These are phyloP conservation scores for Sphagnum tenellum DNA, from an alignment of 225 moss, liverwort and hornwort species.

Conservation along the genomic window DNA sequence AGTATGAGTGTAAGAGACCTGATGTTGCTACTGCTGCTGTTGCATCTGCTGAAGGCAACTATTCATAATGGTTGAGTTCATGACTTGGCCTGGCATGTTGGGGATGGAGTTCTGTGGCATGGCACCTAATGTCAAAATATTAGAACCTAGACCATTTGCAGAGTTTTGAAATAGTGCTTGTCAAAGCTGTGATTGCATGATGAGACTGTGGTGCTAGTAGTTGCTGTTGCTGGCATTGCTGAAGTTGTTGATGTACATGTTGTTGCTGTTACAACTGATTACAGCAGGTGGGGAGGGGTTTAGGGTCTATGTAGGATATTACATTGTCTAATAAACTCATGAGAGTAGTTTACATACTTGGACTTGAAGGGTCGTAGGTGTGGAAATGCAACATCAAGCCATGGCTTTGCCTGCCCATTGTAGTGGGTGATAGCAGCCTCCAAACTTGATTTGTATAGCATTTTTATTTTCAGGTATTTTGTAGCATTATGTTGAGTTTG, in stretches of 20 bases:
- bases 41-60: slow-evolving; percentile 48
- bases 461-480: too few species aligned
- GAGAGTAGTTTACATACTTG: too few species aligned
- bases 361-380: too few species aligned
- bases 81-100: slow-evolving; percentile 34
- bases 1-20: too few species aligned
- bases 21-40: not conserved
- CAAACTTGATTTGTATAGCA: too few species aligned
- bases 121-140: slow-evolving; percentile 30
- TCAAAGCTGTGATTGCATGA: slow-evolving; percentile 29
- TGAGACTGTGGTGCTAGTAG: slow-evolving; percentile 43
- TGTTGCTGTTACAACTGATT: slow-evolving; percentile 59
- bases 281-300: slow-evolving; percentile 25
- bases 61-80: slow-evolving; percentile 41
- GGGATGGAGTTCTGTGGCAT: slow-evolving; percentile 34
- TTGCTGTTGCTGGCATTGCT: slow-evolving; percentile 29
- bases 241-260: slow-evolving; percentile 47
- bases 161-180: slow-evolving; percentile 28
- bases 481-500: too few species aligned
- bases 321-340: too few species aligned
- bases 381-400: too few species aligned
- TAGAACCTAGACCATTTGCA: slow-evolving; percentile 32
- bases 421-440: too few species aligned
- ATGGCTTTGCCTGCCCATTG: too few species aligned
- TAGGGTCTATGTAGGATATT: slow-evolving; percentile 26